A percentile compares a stretch with the other conserved stretches of the same genome.
phyloP scores from a whole-genome alignment of 2,329 filamentous ascomycete genomes.

The Fusarium euwallaceae region DNA sequence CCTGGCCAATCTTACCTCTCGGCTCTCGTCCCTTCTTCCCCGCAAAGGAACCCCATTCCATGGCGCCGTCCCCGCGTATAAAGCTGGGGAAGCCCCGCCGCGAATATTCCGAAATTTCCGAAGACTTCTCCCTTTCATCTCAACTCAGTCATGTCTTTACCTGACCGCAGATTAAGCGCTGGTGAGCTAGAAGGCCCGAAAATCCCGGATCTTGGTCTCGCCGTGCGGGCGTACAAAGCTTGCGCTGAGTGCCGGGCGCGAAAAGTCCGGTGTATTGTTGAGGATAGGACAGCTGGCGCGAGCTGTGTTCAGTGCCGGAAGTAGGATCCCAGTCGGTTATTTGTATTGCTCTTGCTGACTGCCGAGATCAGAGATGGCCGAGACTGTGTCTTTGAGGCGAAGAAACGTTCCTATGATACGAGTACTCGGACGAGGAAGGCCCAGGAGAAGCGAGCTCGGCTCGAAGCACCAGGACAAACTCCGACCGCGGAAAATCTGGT shows the following conservation, averaged over 20 bases:
- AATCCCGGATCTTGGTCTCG: not conserved
- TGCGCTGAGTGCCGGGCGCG: slow-evolving; percentile 1
- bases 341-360: not conserved
- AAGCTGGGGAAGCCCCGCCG: slow-evolving; percentile 16
- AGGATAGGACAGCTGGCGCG: not conserved
- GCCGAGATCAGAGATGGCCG: not conserved
- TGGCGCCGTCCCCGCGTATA: not conserved
- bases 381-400: not conserved
- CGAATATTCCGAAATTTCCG: slow-evolving; percentile 19
- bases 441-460: slow-evolving; percentile 3
- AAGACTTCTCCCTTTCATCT: not conserved
- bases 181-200: not conserved
- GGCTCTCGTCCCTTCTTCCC: not conserved
- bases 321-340: not conserved
- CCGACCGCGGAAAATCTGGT: not conserved
- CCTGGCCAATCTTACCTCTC: too few species aligned
- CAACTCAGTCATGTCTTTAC: not conserved
- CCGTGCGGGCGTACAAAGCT: not conserved
- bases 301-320: slow-evolving; percentile 1
- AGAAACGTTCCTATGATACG: slow-evolving; percentile 1
- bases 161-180: not conserved
- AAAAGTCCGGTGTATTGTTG: slow-evolving; percentile 6
- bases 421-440: not conserved
- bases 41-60: not conserved
- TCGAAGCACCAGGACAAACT: not conserved